Evolutionary conservation across 2,329 filamentous ascomycete species (phyloP), one percentile per base, ranked within the genome.

Genomic region (Colletotrichum sp.): DNA sequence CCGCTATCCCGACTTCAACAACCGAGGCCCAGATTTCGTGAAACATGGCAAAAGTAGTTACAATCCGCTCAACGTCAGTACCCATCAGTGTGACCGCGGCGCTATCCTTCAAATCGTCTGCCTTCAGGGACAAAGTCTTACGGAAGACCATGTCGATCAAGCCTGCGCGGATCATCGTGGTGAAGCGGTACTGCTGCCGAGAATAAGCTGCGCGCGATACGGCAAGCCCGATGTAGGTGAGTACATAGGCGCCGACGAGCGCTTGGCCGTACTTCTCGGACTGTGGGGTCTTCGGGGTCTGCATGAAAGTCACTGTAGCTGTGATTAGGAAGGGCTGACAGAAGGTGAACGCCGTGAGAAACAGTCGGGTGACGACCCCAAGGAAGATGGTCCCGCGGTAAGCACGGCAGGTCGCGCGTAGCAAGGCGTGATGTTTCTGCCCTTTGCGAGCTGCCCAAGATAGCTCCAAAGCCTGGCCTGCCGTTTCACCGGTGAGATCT

Each of bases 11-110:
- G 16, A 83, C 77, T 43, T 82, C 80, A 26, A 81, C 21, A 3
- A 78, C 60, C 16, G 73, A 78, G 2, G 78, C 78, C 74, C 79
- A 79, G 7, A 79, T 66, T 34, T 81, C 78, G 63, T 80, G 76
- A 9, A 79, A 32, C 30, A 67, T 71, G 26, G 68, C 64, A n/a
- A 80, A 77, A 13, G 64, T 76, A 32, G 72, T 34, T 0, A 80
- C 76, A 60, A 85, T 81, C 16, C 81, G 79, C 69, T 85, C 84
- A 10, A 85, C 76, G 70, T 85, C 84, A 3, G 79, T 81, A 60
- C 82, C 85, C 84, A 85, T 85, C 30, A 85, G 66, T 1, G 84
- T 85, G 6, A 85, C 75, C 0, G 82, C 81, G 1, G 82, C 82
- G 6, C 81, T 80, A 36, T 85, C 81, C 26, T 80, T 80, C 6